Evolutionary conservation across 495 filamentous ascomycete genomes (phyloP), one percentile per base, ranked within the genome.

Genomic region (Venustampulla echinocandica): DNA sequence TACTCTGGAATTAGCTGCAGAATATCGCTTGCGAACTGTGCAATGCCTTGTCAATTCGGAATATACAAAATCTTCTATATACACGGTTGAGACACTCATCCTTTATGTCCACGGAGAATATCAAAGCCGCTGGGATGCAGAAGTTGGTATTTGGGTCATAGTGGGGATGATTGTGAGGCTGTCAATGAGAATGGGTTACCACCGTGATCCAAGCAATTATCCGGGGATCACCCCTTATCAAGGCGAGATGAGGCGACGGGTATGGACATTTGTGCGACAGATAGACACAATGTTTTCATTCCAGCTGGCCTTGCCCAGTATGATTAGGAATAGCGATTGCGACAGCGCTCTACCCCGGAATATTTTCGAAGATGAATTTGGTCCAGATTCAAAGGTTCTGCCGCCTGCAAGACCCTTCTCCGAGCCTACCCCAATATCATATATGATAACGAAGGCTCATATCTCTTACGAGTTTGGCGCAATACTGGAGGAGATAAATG

Each of bases 151-250:
- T 9, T 93, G 90, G 82, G 69, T 95, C 37, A 75, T 92, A 44
- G 73, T 79, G 6, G 84, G 86, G 17, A 77, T 93, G 55, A 79
- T 94, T 49, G 80, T 85, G 19, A 80, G 90, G 46, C 67, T 95
- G 44, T 87, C 90, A 9, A 88, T 96, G 74, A 76, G 87, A 20
- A 95, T 95, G 87, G 92, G 92, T 37, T 93, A 95, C 49, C 92
- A 99, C 58, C 78, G 93, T 45, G 92, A 99, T 61, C 79, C 86
- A 11, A 85, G 83, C 56, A 80, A 82, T 64, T 95, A 87, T 57
- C 74, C 85, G 10, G 80, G 79, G 41, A 82, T 99, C 50, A 78
- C 80, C 3, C 84, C 88, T 4, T 95, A 90, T 55, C 81, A 93
- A 61, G 90, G 81, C 18, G 92, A 99, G 63, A 90, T 97, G 77